Conservation (phyloP, 345 rosid species). For the Carallia brachiata region DNA sequence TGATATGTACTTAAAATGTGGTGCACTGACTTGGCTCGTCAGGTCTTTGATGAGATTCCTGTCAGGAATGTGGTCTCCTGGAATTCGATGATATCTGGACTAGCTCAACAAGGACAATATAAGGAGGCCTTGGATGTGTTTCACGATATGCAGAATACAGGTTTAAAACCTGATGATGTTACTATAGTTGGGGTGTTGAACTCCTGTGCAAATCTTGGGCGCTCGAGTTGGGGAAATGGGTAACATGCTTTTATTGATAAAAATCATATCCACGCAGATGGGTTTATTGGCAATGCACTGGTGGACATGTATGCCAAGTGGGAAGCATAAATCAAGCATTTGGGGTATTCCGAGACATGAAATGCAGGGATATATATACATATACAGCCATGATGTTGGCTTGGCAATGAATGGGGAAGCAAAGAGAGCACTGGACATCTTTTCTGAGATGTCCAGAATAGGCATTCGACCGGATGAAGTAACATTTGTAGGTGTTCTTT, state of each 20-base stretch:
- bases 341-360: constrained; percentile 37
- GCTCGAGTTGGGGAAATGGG: constrained; percentile 49
- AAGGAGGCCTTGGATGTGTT: constrained; percentile 42
- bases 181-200: constrained; percentile 44
- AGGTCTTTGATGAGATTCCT: constrained; percentile 42
- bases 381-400: constrained; percentile 50
- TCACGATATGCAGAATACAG: constrained; percentile 34
- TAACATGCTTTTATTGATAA: constrained; percentile 43
- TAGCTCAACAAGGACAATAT: constrained; percentile 43
- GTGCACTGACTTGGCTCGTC: constrained; percentile 26
- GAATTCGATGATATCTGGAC: constrained; percentile 54
- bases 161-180: constrained; percentile 35
- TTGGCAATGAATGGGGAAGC: constrained; percentile 55
- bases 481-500: constrained; percentile 51
- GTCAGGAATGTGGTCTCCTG: constrained; percentile 49
- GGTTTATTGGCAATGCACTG: constrained; percentile 45
- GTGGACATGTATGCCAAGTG: constrained; percentile 64
- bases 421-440: constrained; percentile 33
- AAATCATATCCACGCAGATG: constrained; percentile 35
- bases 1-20: constrained; percentile 49
- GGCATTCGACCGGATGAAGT: constrained; percentile 48
- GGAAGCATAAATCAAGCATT: constrained; percentile 44
- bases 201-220: constrained; percentile 51
- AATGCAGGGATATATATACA: constrained; percentile 42
- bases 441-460: constrained; percentile 39